These are phyloP conservation scores for Xylaria acuta DNA, from an alignment of 495 filamentous ascomycete species.

Conservation along the genomic window DNA sequence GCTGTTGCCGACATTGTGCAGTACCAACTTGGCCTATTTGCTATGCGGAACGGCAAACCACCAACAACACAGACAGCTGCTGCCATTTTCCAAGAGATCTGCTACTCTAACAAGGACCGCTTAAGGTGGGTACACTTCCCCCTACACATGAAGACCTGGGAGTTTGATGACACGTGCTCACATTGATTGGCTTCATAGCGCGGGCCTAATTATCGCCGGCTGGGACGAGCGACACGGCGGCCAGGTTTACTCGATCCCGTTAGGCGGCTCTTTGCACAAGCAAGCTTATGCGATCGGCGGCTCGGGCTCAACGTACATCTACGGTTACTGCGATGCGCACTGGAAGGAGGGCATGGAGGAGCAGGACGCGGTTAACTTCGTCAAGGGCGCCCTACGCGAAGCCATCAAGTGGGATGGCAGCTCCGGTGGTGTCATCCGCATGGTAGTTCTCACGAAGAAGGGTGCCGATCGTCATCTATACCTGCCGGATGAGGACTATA, in stretches of 20 bases:
- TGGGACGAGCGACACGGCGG: constrained; percentile 93
- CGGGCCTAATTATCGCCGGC: constrained; percentile 96
- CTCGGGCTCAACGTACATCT: constrained; percentile 98
- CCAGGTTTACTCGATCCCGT: constrained; percentile 94
- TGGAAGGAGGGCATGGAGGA: constrained; percentile 97
- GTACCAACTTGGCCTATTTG: constrained; percentile 93
- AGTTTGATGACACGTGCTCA: constrained; percentile 33
- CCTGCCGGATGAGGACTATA: constrained; percentile 85
- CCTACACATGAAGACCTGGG: not conserved
- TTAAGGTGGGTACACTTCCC: constrained; percentile 63
- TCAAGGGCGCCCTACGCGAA: constrained; percentile 86
- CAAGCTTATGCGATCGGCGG: constrained; percentile 95
- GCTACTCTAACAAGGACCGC: constrained; percentile 94
- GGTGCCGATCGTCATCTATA: constrained; percentile 91
- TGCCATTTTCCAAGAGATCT: constrained; percentile 94
- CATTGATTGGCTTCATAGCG: constrained; percentile 57
- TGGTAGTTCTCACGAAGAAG: constrained; percentile 90
- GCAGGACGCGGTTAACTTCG: constrained; percentile 88
- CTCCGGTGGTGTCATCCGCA: constrained; percentile 95
- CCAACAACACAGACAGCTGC: constrained; percentile 95
- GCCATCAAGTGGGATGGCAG: constrained; percentile 99
- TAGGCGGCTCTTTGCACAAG: constrained; percentile 97
- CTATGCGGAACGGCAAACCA: constrained; percentile 81
- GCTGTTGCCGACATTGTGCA: constrained; percentile 97
- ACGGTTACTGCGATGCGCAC: constrained; percentile 96